Evolutionary conservation across 1,139 yeast genomes (phyloP), one percentile per base, ranked within the genome.

Genomic region (Waltiozyma sp.): DNA sequence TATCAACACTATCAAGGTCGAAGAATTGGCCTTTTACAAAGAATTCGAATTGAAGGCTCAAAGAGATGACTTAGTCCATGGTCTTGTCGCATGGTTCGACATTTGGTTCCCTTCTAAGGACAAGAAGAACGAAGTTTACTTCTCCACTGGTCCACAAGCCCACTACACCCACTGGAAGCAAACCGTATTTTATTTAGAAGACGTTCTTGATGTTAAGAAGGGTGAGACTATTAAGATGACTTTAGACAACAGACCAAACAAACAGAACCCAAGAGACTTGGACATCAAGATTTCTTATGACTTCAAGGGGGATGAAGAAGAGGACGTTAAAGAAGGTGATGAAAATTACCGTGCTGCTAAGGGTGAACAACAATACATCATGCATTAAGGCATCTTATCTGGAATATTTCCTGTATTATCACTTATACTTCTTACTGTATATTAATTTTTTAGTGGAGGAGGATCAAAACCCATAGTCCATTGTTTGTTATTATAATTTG

Each of bases 131-230:
- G 77, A 76, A 51, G 78, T 81, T 39, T 69, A 69, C 34, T 82
- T 85, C 57, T 77, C 84, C 35, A 85, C 95, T 18, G 94, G 94
- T 28, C 91, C 95, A 38, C 83, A 80, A 69, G 75, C 80, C 43
- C 74, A 76, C 51, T 83, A 83, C 66, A 85, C 94, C 23, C 95
- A 85, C 62, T 93, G 99, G 99, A 93, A 91, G 64, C 98, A 91
- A 68, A 85, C 96, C 18, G 95, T 91, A 2, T 88, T 93, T 66
- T 93, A 91, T 65, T 73, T 91, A 61, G 79, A 77, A 56, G 87
- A 86, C 57, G 95, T 85, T 31, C 66, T 89, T 52, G 84, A 82
- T 58, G 68, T 87, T 51, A 82, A 80, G 59, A 71, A 73, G 52
- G 95, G 91, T 45, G 98, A 91, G 56, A 59, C 62, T 35, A 70